Percentiles rank a stretch among this genome's conserved stretches.
phyloP scores from a whole-genome alignment of 1,139 yeast genomes.

The Arxiozyma heterogenica region DNA sequence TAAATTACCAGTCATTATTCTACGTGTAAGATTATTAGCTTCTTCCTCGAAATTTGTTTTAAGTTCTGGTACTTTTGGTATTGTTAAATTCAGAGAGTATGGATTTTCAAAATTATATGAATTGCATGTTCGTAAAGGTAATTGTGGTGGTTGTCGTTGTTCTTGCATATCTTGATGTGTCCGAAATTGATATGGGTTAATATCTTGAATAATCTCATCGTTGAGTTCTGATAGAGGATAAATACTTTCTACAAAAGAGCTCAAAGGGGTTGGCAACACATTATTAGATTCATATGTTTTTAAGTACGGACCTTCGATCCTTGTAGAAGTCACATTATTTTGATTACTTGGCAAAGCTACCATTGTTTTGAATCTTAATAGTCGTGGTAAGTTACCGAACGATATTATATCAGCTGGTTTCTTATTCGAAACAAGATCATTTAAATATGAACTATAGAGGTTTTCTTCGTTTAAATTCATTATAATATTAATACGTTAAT shows the following conservation, averaged over 20 bases:
- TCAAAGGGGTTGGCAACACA: slow-evolving; percentile 3
- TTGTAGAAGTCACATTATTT: neutral
- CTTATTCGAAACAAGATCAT: neutral
- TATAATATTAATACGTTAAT: no score
- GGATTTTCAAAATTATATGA: neutral
- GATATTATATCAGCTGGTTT: neutral
- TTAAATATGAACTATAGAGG: neutral
- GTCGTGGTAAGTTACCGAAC: neutral
- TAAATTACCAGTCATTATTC: slow-evolving; percentile 1
- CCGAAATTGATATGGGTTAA: neutral
- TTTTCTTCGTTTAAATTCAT: neutral
- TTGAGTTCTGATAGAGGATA: slow-evolving; percentile 2
- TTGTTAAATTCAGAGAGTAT: neutral
- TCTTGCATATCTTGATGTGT: neutral
- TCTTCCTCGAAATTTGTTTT: slow-evolving; percentile 4
- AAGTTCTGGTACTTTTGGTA: neutral
- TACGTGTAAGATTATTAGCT: slow-evolving; percentile 2
- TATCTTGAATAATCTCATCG: slow-evolving; percentile 1
- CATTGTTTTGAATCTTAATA: neutral
- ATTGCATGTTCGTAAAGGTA: neutral
- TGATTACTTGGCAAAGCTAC: neutral
- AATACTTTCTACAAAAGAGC: slow-evolving; percentile 4
- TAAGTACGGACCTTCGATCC: neutral
- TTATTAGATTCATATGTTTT: neutral
- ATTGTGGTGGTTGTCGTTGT: neutral